Evolutionary conservation across 1,284 basidiomycete genomes (phyloP).

Genomic region (Afroboletus lepidellus): DNA sequence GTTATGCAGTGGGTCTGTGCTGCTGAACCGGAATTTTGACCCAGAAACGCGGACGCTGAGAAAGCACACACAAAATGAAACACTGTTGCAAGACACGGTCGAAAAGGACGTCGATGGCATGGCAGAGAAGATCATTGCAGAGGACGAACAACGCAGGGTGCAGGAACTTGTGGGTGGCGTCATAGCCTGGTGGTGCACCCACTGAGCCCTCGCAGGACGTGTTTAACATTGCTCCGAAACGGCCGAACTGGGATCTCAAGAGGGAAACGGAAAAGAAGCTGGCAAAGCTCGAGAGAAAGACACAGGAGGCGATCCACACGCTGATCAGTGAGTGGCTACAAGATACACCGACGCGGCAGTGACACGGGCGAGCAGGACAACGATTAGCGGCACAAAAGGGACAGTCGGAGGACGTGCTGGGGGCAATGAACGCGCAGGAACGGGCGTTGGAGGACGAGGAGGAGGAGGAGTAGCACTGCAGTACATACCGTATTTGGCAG

Average conservation of each 20-base stretch:
- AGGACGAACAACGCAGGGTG: conserved; percentile 80
- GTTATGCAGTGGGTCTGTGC: conserved; percentile 46
- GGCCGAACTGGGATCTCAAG: conserved; percentile 96
- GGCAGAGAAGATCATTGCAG: conserved; percentile 78
- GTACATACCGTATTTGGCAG: conserved; percentile 21
- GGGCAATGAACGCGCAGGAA: conserved; percentile 76
- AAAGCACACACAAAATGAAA: conserved; percentile 55
- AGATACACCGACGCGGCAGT: conserved; percentile 18
- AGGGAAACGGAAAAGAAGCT: conserved; percentile 91
- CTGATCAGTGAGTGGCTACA: conserved; percentile 73
- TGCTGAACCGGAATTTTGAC: conserved; percentile 85
- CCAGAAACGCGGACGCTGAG: conserved; percentile 76
- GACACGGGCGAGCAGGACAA: conserved; percentile 51
- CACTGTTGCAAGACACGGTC: conserved; percentile 78
- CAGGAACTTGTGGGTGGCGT: conserved; percentile 77
- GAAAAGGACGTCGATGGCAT: conserved; percentile 85
- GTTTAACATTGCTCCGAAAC: conserved; percentile 95
- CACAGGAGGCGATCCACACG: conserved; percentile 88
- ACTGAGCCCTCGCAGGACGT: conserved; percentile 64
- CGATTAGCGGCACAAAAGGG: conserved; percentile 75
- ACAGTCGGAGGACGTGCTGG: conserved; percentile 70
- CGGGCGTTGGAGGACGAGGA: conserved; percentile 43
- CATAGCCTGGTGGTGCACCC: background rate
- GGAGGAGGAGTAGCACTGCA: conserved; percentile 6
- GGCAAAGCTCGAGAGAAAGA: conserved; percentile 84